Evolutionary conservation across 495 filamentous ascomycete species (phyloP), one percentile per base, ranked within the genome.

Genomic region (Aspergillus bertholletiae): DNA sequence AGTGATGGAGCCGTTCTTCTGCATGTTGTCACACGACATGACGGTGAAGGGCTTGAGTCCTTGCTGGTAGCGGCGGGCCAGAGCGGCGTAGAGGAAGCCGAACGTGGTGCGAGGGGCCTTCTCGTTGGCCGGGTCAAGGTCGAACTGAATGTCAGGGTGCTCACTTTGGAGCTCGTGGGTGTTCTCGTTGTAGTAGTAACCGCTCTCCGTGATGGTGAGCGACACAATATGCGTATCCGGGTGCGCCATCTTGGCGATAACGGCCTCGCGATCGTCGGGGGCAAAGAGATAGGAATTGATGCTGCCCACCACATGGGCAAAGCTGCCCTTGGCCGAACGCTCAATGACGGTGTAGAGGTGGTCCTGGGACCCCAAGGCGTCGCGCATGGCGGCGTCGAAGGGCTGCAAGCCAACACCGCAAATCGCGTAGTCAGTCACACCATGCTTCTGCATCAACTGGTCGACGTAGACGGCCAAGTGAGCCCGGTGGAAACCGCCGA

Each of bases 101-200:
- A 77, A 78, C 21, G 73, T 77, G 28, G 75, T 78, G 46, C 62
- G 66, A 0, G 75, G 75, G 17, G 57, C 27, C 21, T 65, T 66
- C 26, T 68, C 67, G 69, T 76, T 72, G 58, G 64, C 67, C 5
- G 70, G 64, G 58, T 73, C 54, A 23, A 76, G 68, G 53, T 78
- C 75, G 63, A 60, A 66, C 55, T 73, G 71, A 46, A 78, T 78
- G 57, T 77, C 74, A n/a, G 73, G 68, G 57, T 77, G 61, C 46
- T 77, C 69, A 56, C 54, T 61, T 45, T 72, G 66, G 45, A 78
- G 67, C 65, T 78, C 69, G 68, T 78, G 75, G 7, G 74, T 68
- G 68, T 78, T 78, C 57, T 78, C 75, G 56, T 78, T 78, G 64
- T 77, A 77, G 68, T 75, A 77, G 68, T 78, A 78, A 40, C 75